Evolutionary conservation across 2,329 filamentous ascomycete genomes (phyloP), one percentile per base, ranked within the genome.

Genomic region (Arthrobotrys iridis): DNA sequence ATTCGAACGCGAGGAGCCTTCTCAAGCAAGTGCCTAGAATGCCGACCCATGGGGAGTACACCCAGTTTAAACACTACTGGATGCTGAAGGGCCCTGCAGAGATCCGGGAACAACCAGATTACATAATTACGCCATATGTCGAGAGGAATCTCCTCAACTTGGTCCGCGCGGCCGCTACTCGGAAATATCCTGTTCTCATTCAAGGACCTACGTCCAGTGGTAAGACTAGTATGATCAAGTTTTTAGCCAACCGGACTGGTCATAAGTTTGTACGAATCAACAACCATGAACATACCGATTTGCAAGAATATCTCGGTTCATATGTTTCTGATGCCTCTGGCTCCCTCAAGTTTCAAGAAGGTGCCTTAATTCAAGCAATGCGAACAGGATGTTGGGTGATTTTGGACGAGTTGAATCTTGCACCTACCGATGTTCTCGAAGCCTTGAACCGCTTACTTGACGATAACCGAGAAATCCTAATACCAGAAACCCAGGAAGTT

Each of bases 201-300:
- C 95, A 99, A 82, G 95, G 95, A 2, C 95, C 96, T 10, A 99
- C 95, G 0, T 99, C 96, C 3, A 92, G 94, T 10, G 95, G 95
- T 77, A 99, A 99, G 83, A 99, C 95, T 0, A 98, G 94, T 82
- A 99, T 99, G 95, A 96, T 99, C 43, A 94, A 98, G 82, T 97
- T 97, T 81, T 86, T 99, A 37, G 94, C 96, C n/a, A 95, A 96
- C 80, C 91, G 92, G 65, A 98, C 93, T 28, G 95, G 96, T 2
- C 97, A 99, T 81, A 95, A 92, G 80, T 99, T 98, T 80, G 93
- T 99, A 45, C 89, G 95, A 74, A 99, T 99, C 85, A 99, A 99
- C 83, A 99, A 99, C 79, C 95, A 99, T 82, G 96, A 99, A 81
- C 95, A 99, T 80, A 99, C 95, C 0, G 95, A 99, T 82, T 85